These are phyloP conservation scores for Peltaster fructicola DNA, from an alignment of 2,329 filamentous ascomycete genomes.

Conservation along the genomic window DNA sequence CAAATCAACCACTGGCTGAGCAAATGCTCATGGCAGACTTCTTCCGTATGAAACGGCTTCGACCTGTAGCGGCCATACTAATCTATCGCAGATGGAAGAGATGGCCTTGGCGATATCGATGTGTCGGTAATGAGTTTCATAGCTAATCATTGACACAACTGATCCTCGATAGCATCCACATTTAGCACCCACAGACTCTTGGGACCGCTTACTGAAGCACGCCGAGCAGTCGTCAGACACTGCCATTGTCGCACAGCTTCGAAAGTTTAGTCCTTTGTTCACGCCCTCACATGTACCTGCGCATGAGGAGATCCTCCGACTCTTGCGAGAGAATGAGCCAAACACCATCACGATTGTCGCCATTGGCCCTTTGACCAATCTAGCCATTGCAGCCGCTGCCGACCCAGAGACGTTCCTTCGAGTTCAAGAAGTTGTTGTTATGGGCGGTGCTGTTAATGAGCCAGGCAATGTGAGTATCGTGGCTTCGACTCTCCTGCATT, in stretches of 20 bases:
- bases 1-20: conserved; percentile 70
- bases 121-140: conserved; percentile 19
- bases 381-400: conserved; percentile 72
- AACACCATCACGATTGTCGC: conserved; percentile 81
- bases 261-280: conserved; percentile 38
- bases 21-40: conserved; percentile 52
- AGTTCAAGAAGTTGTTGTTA: conserved; percentile 81
- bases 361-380: conserved; percentile 81
- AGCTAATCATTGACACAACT: background rate
- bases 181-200: conserved; percentile 29
- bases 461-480: conserved; percentile 50
- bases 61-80: too few relatives aligned
- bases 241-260: conserved; percentile 20
- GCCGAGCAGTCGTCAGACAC: conserved; percentile 18
- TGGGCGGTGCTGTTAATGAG: conserved; percentile 72
- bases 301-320: conserved; percentile 74
- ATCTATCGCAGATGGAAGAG: conserved; percentile 24
- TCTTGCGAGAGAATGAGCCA: conserved; percentile 63
- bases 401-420: conserved; percentile 80
- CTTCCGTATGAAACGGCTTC: conserved; percentile 83
- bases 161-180: conserved; percentile 25
- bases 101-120: conserved; percentile 32
- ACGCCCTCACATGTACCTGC: conserved; percentile 55
- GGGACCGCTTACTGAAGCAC: conserved; percentile 27
- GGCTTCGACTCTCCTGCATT: conserved; percentile 3